Evolutionary conservation across 1,139 yeast species (phyloP).

Genomic region (Sporopachydermia cereana): DNA sequence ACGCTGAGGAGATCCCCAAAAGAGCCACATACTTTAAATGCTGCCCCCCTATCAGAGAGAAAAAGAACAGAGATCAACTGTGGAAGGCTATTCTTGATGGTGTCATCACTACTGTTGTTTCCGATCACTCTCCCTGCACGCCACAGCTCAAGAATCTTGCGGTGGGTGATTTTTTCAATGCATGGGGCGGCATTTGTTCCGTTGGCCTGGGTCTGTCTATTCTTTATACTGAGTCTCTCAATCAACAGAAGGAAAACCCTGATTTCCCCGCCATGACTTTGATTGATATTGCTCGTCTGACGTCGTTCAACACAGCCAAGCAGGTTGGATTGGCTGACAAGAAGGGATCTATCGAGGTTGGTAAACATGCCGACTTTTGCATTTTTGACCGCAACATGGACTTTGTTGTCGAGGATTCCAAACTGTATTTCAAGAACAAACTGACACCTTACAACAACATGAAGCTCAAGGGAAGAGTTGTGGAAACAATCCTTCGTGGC

Average conservation of each 20-base stretch:
- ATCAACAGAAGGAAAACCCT: conserved; percentile 20
- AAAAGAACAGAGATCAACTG: conserved; percentile 52
- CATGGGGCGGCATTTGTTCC: conserved; percentile 97
- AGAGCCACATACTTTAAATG: conserved; percentile 80
- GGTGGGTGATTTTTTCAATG: conserved; percentile 77
- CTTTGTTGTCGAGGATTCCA: conserved; percentile 46
- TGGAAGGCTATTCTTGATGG: conserved; percentile 67
- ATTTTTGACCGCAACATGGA: conserved; percentile 56
- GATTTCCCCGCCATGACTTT: conserved; percentile 29
- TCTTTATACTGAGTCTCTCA: conserved; percentile 61
- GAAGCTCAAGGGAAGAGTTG: conserved; percentile 56
- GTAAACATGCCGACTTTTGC: conserved; percentile 80
- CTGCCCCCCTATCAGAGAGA: conserved; percentile 85
- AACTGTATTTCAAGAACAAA: conserved; percentile 70
- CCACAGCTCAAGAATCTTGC: conserved; percentile 77
- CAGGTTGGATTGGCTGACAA: conserved; percentile 67
- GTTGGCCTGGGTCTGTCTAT: conserved; percentile 85
- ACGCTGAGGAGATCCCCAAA: conserved; percentile 65
- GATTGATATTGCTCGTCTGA: conserved; percentile 63
- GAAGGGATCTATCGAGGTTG: conserved; percentile 62
- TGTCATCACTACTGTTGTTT: conserved; percentile 74
- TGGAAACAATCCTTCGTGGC: conserved; percentile 73
- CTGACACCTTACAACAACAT: conserved; percentile 76
- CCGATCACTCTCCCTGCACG: conserved; percentile 94
- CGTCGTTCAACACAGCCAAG: conserved; percentile 69